A percentile compares a stretch with the other conserved stretches of the same genome.
Evolutionary conservation across 208 protist genomes (phyloP).

Genomic region (Acanthamoeba pearcei): DNA sequence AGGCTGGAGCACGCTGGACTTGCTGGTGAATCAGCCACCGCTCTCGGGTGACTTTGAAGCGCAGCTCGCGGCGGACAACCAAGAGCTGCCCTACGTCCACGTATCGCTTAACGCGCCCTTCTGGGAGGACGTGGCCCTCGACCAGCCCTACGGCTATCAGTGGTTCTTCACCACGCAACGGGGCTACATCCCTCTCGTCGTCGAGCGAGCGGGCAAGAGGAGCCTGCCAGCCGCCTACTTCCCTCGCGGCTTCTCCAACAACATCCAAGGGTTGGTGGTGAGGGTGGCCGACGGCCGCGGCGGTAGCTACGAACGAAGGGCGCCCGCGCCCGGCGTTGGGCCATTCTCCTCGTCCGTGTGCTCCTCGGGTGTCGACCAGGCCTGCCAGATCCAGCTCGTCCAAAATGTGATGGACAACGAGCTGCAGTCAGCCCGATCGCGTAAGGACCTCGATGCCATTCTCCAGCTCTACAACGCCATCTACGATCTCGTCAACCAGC

Average conservation of each 20-base stretch:
- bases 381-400: conserved; percentile 32
- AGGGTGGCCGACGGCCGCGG: conserved; percentile 26
- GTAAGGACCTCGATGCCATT: conserved; percentile 13
- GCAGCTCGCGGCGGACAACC: not conserved
- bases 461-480: conserved; percentile 42
- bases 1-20: conserved; percentile 64
- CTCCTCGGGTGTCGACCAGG: conserved; percentile 21
- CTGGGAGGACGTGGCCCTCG: conserved; percentile 48
- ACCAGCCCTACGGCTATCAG: conserved; percentile 47
- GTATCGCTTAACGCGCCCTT: not conserved
- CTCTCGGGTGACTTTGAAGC: conserved; percentile 62
- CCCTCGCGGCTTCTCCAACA: conserved; percentile 35
- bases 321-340: not conserved
- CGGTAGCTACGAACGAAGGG: conserved; percentile 21
- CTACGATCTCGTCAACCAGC: conserved; percentile 45
- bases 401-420: conserved; percentile 20
- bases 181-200: conserved; percentile 17
- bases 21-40: conserved; percentile 72
- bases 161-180: conserved; percentile 61
- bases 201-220: not conserved
- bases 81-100: conserved; percentile 2
- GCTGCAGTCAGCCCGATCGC: not conserved
- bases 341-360: not conserved
- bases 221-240: not conserved
- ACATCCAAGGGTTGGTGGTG: conserved; percentile 24